These are phyloP conservation scores for Tardiomyces digboiensis DNA, from an alignment of 1,139 yeast species.

Conservation along the genomic window DNA sequence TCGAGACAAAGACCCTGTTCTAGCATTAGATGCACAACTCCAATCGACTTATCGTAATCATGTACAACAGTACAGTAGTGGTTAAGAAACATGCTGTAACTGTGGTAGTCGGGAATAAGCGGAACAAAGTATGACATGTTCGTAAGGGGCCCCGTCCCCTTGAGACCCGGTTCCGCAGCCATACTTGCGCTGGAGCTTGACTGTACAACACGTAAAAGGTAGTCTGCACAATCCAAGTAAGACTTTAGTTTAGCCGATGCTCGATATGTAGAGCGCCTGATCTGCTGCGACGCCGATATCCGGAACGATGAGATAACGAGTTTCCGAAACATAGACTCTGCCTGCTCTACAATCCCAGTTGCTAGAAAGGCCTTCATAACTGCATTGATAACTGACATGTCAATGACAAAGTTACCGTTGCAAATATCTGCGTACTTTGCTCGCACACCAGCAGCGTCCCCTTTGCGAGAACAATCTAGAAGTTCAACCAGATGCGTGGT, in stretches of 20 bases:
- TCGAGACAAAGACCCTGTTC: background rate
- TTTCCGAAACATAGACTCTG: constrained; percentile 5
- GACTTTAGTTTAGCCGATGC: background rate
- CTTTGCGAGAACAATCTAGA: background rate
- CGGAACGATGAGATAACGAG: constrained; percentile 1
- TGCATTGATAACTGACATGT: background rate
- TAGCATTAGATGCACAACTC: background rate
- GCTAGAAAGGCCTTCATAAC: background rate
- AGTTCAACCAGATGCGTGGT: background rate
- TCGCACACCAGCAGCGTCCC: background rate
- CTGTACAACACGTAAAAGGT: background rate
- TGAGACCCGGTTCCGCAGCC: background rate
- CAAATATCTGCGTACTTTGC: background rate
- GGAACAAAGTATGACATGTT: background rate
- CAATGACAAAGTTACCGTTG: background rate
- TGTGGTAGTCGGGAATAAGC: background rate
- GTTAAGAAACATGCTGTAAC: background rate
- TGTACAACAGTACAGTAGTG: background rate
- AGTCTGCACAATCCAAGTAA: background rate
- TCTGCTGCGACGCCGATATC: background rate
- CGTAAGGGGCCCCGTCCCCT: background rate
- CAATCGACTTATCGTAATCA: background rate
- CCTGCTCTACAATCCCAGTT: constrained; percentile 1
- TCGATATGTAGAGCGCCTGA: background rate
- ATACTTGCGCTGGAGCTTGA: too few species aligned